Evolutionary conservation across 192 early-diverging fungal species (phyloP), one percentile per base, ranked within the genome.

Genomic region (Backusella macrospora): DNA sequence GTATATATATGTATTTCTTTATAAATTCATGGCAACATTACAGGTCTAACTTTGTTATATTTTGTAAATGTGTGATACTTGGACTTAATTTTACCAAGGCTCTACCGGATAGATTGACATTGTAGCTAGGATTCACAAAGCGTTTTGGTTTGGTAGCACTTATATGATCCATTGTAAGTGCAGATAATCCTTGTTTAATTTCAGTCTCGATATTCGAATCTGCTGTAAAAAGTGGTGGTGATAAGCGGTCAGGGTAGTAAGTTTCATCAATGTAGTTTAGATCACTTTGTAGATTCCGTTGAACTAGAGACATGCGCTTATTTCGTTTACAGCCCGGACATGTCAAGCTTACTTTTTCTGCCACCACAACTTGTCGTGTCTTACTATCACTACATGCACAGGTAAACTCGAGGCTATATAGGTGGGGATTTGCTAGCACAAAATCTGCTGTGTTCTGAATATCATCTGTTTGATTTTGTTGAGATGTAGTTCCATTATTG

Each of bases 31-130:
- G 16, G 10, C 4, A 2, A 40, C 78, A 87, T 84, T 87, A 95
- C 92, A 95, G 77, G 73, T 93, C 87, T 3, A 95, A 80, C 34
- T 86, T 85, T 10, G 88, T 90, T 16, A 90, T 89, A 26, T 81
- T 76, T 16, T 67, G 62, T 16, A 93, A 76, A 43, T 91, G 84
- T 8, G 89, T 88, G 55, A 95, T 90, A 73, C 92, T 91, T 7
- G 87, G 86, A 48, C 89, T 88, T 43, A 95, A 74, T 70, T 78
- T 78, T 8, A 89, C 84, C 16, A 95, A 73, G 12, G 78, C 76
- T 44, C 80, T 78, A 23, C 79, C 81, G 71, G 88, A 93, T 40
- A 93, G 77, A 38, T 88, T 88, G 68, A 93, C 65, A 40, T 23
- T 26, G 15, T 64, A 34, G 7, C 15, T 37, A 4, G 71, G 59